phyloP scores from a whole-genome alignment of 2,329 filamentous ascomycete genomes.

The Pestalotiopsis sp. region DNA sequence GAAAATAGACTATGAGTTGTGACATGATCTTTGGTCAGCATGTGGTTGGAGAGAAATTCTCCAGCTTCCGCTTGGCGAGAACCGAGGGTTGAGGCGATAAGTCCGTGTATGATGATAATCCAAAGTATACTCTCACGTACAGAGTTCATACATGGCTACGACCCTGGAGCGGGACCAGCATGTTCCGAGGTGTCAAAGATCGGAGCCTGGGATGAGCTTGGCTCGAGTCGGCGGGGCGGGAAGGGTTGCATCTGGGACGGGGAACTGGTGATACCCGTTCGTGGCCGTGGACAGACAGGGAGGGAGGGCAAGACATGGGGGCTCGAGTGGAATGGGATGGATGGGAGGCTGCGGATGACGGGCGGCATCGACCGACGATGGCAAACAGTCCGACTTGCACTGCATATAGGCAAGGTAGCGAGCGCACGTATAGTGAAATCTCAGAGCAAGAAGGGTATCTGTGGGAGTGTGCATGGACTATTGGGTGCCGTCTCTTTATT shows the following conservation, averaged over 20 bases:
- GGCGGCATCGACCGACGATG: slow-evolving; percentile 10
- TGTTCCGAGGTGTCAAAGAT: background rate
- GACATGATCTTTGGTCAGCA: background rate
- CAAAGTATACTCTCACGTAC: background rate
- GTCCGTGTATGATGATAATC: background rate
- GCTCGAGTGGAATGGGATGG: background rate
- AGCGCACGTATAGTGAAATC: background rate
- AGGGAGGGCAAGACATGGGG: background rate
- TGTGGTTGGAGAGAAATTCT: background rate
- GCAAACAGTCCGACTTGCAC: background rate
- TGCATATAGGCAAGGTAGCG: background rate
- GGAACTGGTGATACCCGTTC: background rate
- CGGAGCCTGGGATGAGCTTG: background rate
- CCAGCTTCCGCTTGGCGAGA: background rate
- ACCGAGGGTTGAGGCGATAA: background rate
- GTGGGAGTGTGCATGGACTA: background rate
- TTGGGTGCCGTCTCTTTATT: background rate
- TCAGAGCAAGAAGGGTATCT: background rate
- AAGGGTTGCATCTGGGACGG: background rate
- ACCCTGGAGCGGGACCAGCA: background rate
- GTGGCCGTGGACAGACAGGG: too few relatives aligned
- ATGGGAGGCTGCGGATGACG: background rate
- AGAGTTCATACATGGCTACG: background rate
- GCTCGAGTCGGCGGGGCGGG: background rate
- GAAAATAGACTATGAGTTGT: background rate